phyloP scores from a whole-genome alignment of 129 eudicot genomes.

The Chrysanthemum seticuspe region DNA sequence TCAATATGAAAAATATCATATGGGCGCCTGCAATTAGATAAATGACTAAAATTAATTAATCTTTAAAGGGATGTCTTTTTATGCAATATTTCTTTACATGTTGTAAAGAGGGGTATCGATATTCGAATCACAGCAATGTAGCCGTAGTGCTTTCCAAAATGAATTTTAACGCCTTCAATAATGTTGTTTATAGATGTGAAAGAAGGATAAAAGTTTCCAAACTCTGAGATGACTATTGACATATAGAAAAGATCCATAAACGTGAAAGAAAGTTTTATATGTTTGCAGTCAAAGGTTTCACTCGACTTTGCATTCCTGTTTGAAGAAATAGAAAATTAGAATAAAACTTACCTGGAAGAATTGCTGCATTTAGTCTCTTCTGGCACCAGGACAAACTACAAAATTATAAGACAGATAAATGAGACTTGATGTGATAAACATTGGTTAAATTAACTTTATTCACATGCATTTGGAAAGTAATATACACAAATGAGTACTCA shows the following conservation, averaged over 20 bases:
- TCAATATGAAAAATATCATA: conserved; percentile 64
- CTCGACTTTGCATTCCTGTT: neutral
- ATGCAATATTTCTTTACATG: neutral
- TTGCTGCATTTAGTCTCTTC: conserved; percentile 51
- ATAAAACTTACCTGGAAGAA: conserved; percentile 58
- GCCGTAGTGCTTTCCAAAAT: neutral
- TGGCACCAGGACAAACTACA: conserved; percentile 77
- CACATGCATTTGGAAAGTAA: neutral
- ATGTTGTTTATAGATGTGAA: neutral
- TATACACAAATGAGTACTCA: conserved; percentile 35
- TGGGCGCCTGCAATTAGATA: conserved; percentile 50
- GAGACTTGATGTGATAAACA: neutral
- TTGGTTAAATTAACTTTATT: neutral
- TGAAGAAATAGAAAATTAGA: neutral
- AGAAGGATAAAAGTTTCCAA: neutral
- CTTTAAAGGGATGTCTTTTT: neutral
- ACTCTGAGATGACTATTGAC: neutral
- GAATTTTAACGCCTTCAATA: neutral
- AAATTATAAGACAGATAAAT: conserved; percentile 13
- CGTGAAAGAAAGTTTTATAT: too few species aligned
- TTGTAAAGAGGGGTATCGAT: neutral
- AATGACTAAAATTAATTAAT: neutral
- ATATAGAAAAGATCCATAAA: neutral
- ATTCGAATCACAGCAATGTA: too few species aligned
- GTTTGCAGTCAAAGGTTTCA: neutral